Base-by-base conservation (phyloP, 2,329 filamentous ascomycete species). In the Ascochyta pisi region DNA sequence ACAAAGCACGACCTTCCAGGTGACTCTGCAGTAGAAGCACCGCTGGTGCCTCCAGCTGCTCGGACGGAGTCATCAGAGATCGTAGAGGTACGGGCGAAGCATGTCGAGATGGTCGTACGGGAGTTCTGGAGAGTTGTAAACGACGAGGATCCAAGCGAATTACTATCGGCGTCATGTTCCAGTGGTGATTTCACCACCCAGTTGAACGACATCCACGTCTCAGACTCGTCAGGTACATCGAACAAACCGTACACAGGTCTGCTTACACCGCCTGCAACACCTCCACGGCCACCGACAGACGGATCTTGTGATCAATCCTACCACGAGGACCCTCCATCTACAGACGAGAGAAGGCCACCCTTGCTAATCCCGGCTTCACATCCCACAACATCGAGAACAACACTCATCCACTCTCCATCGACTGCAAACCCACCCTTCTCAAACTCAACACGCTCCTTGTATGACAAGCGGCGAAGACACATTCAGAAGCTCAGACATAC, bases 381-480 rank as follows among this genome's bases (percentile, higher is more conserved):
- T 4, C 39, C 27, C 3, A 23, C 9, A 22, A 3, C 37, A 12
- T 39, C 37, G 4, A 39, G 5, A 6, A 9, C 33, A 16, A 4
- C 33, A 16, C 33, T 29, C 27, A 3, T 10, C 12, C 27, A 29
- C 10, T 13, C 9, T 31, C 29, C 12, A 15, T 31, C 29, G 12
- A 31, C 12, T 13, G 5, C 12, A 15, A 9, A 22, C 19, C 19
- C 39, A 26, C 31, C 37, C 33, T n/a, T 12, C 6, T 39, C 46
- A 0, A 54, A 43, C 1, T 46, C 51, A 13, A 50, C 53, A 6
- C 34, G 39, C 16, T 16, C 41, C 4, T 53, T 48, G 9, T 51
- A 58, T 41, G 47, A 57, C 24, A 52, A 37, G 6, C 35, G 56
- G 16, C 57, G 50, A 13, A 41, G 26, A 8, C 5, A 40, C 2